Evolutionary conservation across 83 land plant genomes (phyloP).

Genomic region (Picea abies): DNA sequence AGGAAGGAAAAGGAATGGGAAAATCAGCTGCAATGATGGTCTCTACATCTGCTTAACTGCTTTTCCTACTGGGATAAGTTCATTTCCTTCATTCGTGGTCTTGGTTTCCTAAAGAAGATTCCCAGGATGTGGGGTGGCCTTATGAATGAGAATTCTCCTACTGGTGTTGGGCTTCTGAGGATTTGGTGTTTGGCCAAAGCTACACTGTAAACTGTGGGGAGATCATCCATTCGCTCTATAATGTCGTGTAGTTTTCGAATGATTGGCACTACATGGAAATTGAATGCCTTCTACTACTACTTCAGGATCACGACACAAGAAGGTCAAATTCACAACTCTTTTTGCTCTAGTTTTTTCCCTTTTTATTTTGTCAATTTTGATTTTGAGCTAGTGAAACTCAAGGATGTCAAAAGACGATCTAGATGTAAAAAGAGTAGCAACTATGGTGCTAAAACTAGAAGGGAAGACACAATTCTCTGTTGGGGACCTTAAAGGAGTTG

Average conservation of each 20-base stretch:
- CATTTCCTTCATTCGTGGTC: constrained; percentile 49
- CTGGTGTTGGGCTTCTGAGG: constrained; percentile 81
- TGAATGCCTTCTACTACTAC: constrained; percentile 81
- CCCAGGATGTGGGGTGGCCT: constrained; percentile 92
- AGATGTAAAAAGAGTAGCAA: constrained; percentile 41
- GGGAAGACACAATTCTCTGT: too few relatives aligned
- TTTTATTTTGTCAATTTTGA: too few relatives aligned
- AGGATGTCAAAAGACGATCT: constrained; percentile 51
- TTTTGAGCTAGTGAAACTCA: too few relatives aligned
- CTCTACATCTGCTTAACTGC: constrained; percentile 77
- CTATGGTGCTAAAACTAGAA: too few relatives aligned
- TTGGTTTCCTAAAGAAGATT: constrained; percentile 61
- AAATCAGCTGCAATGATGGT: too few relatives aligned
- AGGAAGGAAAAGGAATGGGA: too few relatives aligned
- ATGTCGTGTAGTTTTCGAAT: constrained; percentile 85
- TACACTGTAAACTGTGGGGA: constrained; percentile 41
- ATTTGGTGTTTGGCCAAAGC: constrained; percentile 75
- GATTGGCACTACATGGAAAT: constrained; percentile 95
- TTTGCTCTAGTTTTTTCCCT: background rate
- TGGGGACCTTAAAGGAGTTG: too few relatives aligned
- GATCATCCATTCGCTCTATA: constrained; percentile 62
- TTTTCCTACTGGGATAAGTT: constrained; percentile 73
- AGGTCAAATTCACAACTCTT: background rate
- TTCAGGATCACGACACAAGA: constrained; percentile 73
- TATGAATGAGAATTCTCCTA: constrained; percentile 74